A percentile compares a stretch with the other conserved stretches of the same genome.
These are phyloP conservation scores for Plasmodium reichenowi DNA, from an alignment of 169 alveolate genomes.

Conservation along the genomic window DNA sequence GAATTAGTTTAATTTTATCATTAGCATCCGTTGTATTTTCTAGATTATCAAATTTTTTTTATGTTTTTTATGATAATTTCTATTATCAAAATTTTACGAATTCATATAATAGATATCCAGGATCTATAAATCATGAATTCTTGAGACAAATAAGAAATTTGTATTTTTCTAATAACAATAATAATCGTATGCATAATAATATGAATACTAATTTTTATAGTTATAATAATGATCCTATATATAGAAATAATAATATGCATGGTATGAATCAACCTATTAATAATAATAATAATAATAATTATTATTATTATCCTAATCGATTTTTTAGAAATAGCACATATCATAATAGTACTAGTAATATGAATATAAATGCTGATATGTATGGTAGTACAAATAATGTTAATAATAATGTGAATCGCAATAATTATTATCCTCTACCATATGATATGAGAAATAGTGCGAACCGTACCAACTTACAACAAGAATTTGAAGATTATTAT, in stretches of 20 bases:
- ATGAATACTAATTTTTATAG: neutral
- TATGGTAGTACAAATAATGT: conserved; percentile 1
- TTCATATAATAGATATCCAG: conserved; percentile 30
- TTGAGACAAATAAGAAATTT: conserved; percentile 45
- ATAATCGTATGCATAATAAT: neutral
- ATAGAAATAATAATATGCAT: neutral
- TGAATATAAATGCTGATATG: conserved; percentile 2
- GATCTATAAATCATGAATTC: conserved; percentile 25
- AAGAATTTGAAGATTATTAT: conserved; percentile 72
- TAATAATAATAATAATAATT: neutral
- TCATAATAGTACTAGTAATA: neutral
- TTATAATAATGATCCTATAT: too few species aligned
- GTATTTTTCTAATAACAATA: conserved; percentile 20
- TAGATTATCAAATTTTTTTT: conserved; percentile 39
- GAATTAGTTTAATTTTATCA: conserved; percentile 63
- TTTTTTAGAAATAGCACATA: neutral
- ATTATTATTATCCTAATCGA: neutral
- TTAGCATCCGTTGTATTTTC: conserved; percentile 56
- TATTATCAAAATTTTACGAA: conserved; percentile 49
- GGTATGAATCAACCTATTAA: neutral
- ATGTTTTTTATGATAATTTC: conserved; percentile 56
- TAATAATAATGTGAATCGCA: neutral
- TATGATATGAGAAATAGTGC: conserved; percentile 1
- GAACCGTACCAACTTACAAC: conserved; percentile 40
- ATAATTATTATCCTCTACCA: conserved; percentile 37